Percentiles rank a stretch among this genome's conserved stretches.
Conservation (phyloP, 805 yeast species). For the Candida insectorum region DNA sequence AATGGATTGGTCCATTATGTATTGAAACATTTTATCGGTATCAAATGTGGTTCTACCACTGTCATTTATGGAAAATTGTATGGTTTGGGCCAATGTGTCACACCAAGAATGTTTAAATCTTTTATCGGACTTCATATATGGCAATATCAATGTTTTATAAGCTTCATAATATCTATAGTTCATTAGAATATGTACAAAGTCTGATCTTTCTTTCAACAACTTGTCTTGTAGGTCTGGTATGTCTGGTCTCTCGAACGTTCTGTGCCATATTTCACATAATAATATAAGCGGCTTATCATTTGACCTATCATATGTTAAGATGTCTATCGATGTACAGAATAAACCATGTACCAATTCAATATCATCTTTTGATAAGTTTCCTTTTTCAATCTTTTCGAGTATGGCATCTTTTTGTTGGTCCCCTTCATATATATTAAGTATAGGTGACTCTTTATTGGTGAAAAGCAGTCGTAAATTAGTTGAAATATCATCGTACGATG, state of each 20-base stretch:
- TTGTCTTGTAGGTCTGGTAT: slow-evolving; percentile 13
- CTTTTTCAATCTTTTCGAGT: too few species aligned
- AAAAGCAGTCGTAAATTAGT: too few species aligned
- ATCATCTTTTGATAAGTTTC: too few species aligned
- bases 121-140: too few species aligned
- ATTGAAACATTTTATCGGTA: slow-evolving; percentile 11
- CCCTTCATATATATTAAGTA: too few species aligned
- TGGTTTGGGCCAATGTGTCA: slow-evolving; percentile 21
- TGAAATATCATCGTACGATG: too few species aligned
- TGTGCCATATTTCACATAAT: slow-evolving; percentile 21
- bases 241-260: slow-evolving; percentile 11
- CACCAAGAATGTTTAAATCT: slow-evolving; percentile 17
- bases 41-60: slow-evolving; percentile 11
- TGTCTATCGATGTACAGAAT: too few species aligned
- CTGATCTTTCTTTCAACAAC: slow-evolving; percentile 17
- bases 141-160: slow-evolving; percentile 17
- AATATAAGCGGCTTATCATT: slow-evolving; percentile 1
- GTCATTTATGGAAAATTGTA: slow-evolving; percentile 15
- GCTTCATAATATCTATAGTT: slow-evolving; percentile 21
- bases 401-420: too few species aligned
- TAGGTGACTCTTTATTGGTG: too few species aligned
- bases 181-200: slow-evolving; percentile 23
- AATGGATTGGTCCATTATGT: slow-evolving; percentile 11
- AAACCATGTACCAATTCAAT: too few species aligned
- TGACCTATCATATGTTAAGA: too few species aligned